A percentile compares a stretch with the other conserved stretches of the same genome.
Evolutionary conservation across 495 filamentous ascomycete species (phyloP).

Genomic region (Haplographium delicatum): DNA sequence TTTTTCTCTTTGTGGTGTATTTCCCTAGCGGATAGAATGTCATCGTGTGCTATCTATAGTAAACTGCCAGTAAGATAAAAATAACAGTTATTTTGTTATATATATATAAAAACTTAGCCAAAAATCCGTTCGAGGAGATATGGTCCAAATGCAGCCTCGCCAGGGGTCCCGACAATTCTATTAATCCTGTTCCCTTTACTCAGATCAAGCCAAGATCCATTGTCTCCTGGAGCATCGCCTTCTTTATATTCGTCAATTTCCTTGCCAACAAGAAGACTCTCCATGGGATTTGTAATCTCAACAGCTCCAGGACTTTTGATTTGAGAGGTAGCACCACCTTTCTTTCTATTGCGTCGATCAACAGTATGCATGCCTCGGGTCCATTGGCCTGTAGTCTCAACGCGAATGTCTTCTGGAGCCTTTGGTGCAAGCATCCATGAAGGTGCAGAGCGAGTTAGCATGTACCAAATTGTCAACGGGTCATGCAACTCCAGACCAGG

Average conservation of each 20-base stretch:
- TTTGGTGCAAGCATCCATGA: constrained; percentile 42
- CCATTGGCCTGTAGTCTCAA: constrained; percentile 91
- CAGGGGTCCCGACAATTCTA: constrained; percentile 58
- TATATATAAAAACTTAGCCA: no score
- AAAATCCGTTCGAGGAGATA: constrained; percentile 45
- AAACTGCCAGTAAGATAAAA: no score
- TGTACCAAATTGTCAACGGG: constrained; percentile 84
- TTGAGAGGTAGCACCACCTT: constrained; percentile 41
- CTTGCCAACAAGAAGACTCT: constrained; percentile 18
- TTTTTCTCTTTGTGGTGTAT: no score
- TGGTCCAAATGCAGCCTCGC: constrained; percentile 44
- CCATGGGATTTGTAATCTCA: constrained; percentile 26
- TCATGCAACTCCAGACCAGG: constrained; percentile 76
- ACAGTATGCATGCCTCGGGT: constrained; percentile 85
- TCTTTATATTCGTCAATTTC: constrained; percentile 39
- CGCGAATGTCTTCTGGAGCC: constrained; percentile 63
- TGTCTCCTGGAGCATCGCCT: constrained; percentile 54
- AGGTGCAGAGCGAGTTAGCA: constrained; percentile 51
- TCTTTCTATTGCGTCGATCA: constrained; percentile 62
- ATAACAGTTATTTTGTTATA: no score
- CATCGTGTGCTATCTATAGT: no score
- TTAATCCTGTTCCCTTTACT: constrained; percentile 71
- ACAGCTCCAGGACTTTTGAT: constrained; percentile 26
- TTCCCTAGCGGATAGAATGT: no score
- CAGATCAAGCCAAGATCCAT: constrained; percentile 65